phyloP scores from a whole-genome alignment of 805 yeast genomes.

The Starmerella stellata region DNA sequence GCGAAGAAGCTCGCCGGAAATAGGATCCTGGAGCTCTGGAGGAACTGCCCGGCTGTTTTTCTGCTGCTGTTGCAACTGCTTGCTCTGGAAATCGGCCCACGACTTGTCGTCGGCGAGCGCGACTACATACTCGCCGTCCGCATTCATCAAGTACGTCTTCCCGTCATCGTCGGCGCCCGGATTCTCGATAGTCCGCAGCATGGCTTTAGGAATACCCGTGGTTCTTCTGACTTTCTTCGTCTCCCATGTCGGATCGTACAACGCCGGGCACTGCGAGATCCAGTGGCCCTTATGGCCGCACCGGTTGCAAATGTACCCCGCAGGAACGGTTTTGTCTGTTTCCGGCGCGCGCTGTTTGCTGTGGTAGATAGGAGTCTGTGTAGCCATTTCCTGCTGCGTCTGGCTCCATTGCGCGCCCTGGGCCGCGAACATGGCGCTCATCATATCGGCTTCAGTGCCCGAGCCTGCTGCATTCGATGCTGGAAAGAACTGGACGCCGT shows the following conservation, averaged over 20 bases:
- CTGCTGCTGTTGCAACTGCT: constrained; percentile 30
- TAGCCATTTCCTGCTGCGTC: constrained; percentile 79
- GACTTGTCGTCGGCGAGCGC: constrained; percentile 88
- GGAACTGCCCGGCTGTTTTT: constrained; percentile 32
- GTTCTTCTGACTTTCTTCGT: constrained; percentile 80
- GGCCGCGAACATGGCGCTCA: constrained; percentile 76
- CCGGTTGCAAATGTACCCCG: constrained; percentile 87
- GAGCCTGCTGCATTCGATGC: constrained; percentile 24
- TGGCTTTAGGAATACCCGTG: constrained; percentile 92
- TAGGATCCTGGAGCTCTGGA: constrained; percentile 50
- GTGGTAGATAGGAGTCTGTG: constrained; percentile 57
- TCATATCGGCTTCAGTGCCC: constrained; percentile 66
- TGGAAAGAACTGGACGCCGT: constrained; percentile 3
- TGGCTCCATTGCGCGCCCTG: constrained; percentile 92
- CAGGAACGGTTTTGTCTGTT: constrained; percentile 53
- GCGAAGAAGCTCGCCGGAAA: constrained; percentile 41
- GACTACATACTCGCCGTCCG: constrained; percentile 85
- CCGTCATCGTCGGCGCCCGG: constrained; percentile 40
- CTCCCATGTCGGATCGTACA: constrained; percentile 82
- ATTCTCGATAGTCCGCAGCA: constrained; percentile 68
- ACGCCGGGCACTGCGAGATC: constrained; percentile 90
- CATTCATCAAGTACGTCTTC: constrained; percentile 61
- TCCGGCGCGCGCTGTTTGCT: constrained; percentile 27
- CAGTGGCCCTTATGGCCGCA: constrained; percentile 94
- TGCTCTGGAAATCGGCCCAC: constrained; percentile 74